phyloP scores from a whole-genome alignment of 2,329 filamentous ascomycete genomes.

The Laburnicola sp. region DNA sequence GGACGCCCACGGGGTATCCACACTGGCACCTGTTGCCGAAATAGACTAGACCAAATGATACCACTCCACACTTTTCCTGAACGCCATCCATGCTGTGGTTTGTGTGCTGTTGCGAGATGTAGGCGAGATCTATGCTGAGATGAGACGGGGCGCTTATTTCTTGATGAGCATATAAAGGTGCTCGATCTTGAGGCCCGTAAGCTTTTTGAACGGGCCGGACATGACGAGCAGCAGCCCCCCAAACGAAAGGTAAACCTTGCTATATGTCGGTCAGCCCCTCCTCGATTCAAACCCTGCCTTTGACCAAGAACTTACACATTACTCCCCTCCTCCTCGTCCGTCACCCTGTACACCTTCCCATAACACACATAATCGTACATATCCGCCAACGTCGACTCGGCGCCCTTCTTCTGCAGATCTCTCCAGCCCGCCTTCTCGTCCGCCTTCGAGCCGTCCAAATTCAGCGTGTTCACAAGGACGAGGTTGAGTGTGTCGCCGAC shows the following conservation, averaged over 20 bases:
- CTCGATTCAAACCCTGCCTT: neutral
- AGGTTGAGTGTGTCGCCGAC: conserved; percentile 77
- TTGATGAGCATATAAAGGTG: conserved; percentile 92
- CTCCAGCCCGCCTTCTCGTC: conserved; percentile 67
- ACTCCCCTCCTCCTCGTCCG: conserved; percentile 71
- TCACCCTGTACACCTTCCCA: conserved; percentile 86
- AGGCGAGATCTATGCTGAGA: neutral
- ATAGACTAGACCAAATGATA: conserved; percentile 36
- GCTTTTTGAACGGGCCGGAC: conserved; percentile 93
- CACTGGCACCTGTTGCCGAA: conserved; percentile 23
- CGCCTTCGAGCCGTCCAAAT: conserved; percentile 75
- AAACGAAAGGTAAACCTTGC: conserved; percentile 92
- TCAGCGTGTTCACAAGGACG: conserved; percentile 80
- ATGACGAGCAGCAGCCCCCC: conserved; percentile 88
- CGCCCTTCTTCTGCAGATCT: conserved; percentile 51
- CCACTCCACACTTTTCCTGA: conserved; percentile 27
- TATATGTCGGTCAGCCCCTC: conserved; percentile 48
- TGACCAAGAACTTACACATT: conserved; percentile 65
- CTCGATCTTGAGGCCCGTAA: conserved; percentile 88
- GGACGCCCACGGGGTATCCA: conserved; percentile 37
- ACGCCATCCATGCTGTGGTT: conserved; percentile 38
- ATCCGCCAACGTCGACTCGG: conserved; percentile 64
- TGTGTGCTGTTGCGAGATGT: neutral
- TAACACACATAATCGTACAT: conserved; percentile 87
- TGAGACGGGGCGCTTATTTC: conserved; percentile 62